Conservation (phyloP, 2,329 filamentous ascomycete genomes). For the Dactylellina leptospora region DNA sequence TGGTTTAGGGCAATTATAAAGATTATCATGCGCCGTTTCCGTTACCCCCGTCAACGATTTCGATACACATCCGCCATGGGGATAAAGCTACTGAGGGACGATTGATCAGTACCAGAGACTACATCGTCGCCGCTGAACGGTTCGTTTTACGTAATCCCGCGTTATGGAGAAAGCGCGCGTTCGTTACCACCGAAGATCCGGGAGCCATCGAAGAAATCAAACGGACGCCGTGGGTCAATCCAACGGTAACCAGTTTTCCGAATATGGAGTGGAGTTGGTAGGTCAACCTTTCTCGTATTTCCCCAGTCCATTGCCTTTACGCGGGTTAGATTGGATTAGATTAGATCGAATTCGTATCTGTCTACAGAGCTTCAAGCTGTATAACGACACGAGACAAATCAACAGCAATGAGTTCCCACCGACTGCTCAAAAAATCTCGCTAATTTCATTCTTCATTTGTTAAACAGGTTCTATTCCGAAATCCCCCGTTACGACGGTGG, state of each 20-base stretch:
- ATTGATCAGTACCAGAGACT: conserved; percentile 46
- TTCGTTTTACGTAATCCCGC: conserved; percentile 43
- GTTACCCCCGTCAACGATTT: conserved; percentile 34
- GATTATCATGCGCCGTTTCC: conserved; percentile 21
- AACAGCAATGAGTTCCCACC: no score
- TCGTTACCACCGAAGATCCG: conserved; percentile 45
- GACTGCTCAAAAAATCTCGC: background rate
- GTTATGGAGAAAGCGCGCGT: conserved; percentile 31
- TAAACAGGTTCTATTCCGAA: conserved; percentile 46
- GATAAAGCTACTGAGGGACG: conserved; percentile 47
- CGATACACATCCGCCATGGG: conserved; percentile 47
- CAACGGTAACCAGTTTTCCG: conserved; percentile 8
- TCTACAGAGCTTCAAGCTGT: no score
- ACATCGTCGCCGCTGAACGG: conserved; percentile 46
- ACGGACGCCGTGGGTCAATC: conserved; percentile 22
- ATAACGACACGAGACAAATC: no score
- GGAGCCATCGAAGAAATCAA: conserved; percentile 25
- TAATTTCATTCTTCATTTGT: background rate
- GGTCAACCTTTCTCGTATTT: no score
- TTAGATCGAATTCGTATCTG: no score
- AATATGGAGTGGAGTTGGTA: conserved; percentile 42
- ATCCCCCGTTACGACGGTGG: conserved; percentile 40
- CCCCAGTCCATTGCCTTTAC: no score
- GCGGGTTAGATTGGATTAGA: no score
- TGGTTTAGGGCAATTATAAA: background rate